Evolutionary conservation across 768 basidiomycete genomes (phyloP).

Genomic region (Russula griseocarnosa): DNA sequence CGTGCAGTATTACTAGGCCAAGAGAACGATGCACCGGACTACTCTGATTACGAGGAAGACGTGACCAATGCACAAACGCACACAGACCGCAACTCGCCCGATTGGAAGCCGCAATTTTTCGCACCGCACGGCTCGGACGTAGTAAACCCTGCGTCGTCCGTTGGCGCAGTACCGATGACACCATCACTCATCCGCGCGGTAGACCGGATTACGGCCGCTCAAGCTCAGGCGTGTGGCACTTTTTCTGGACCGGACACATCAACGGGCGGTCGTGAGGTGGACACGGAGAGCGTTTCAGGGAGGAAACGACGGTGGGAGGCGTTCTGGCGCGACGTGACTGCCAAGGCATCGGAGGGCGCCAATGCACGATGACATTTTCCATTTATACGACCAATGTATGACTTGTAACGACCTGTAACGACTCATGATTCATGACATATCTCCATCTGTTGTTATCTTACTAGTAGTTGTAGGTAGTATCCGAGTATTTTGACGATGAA

Average conservation of each 20-base stretch:
- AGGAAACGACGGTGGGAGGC: constrained; percentile 23
- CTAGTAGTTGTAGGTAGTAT: constrained; percentile 17
- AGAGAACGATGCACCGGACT: constrained; percentile 29
- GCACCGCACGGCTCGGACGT: constrained; percentile 35
- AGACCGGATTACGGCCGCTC: constrained; percentile 55
- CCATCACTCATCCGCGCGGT: constrained; percentile 61
- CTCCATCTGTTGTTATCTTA: constrained; percentile 18
- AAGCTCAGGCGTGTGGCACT: constrained; percentile 31
- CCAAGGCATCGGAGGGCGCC: constrained; percentile 12
- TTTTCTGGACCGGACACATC: not conserved
- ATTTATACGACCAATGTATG: constrained; percentile 3
- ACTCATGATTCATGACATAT: constrained; percentile 15
- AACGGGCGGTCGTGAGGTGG: not conserved
- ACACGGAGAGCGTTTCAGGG: not conserved
- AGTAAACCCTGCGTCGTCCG: constrained; percentile 23
- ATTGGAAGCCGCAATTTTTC: constrained; percentile 53
- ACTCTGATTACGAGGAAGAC: constrained; percentile 36
- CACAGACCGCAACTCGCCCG: constrained; percentile 29
- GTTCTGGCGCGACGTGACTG: constrained; percentile 26
- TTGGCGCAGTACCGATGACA: constrained; percentile 53
- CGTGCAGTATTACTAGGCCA: constrained; percentile 12
- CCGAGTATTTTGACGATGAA: not conserved
- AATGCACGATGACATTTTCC: constrained; percentile 12
- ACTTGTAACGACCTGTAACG: constrained; percentile 19
- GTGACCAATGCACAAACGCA: constrained; percentile 29